Evolutionary conservation across 1,284 basidiomycete species (phyloP).

Genomic region (Termitomyces sp.): DNA sequence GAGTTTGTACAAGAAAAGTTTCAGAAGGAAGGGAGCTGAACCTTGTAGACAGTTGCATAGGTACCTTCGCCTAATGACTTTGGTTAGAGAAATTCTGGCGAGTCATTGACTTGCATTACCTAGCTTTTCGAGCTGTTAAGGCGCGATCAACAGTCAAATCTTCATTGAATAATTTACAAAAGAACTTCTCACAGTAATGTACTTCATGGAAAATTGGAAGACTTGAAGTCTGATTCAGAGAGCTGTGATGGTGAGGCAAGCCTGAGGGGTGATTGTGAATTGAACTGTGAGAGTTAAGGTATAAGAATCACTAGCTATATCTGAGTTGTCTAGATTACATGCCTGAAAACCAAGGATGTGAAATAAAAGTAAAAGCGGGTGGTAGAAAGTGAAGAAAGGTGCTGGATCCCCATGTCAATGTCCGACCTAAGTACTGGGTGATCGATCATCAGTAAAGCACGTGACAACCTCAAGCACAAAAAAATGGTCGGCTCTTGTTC

Average conservation of each 20-base stretch:
- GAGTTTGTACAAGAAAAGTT: constrained; percentile 11
- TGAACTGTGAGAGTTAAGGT: not conserved
- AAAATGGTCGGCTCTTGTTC: constrained; percentile 8
- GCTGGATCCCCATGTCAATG: not conserved
- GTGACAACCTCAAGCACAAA: constrained; percentile 11
- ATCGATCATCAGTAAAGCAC: constrained; percentile 17
- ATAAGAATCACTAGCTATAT: not conserved
- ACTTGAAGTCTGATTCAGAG: not conserved
- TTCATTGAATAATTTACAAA: not conserved
- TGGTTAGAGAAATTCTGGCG: constrained; percentile 9
- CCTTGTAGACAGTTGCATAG: constrained; percentile 91
- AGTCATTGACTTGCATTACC: constrained; percentile 35
- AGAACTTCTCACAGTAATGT: constrained; percentile 52
- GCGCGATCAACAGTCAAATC: not conserved
- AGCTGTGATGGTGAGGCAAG: not conserved
- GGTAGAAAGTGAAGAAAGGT: not conserved
- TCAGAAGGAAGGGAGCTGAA: constrained; percentile 25
- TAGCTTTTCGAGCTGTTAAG: constrained; percentile 76
- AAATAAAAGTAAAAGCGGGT: not conserved
- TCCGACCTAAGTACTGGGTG: constrained; percentile 4
- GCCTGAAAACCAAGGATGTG: not conserved
- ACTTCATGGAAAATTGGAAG: constrained; percentile 43
- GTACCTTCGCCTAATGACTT: constrained; percentile 66
- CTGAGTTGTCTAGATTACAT: not conserved
- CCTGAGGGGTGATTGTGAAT: not conserved